Evolutionary conservation across 2,329 filamentous ascomycete species (phyloP), one percentile per base, ranked within the genome.

Genomic region (Hypoxylon sp.): DNA sequence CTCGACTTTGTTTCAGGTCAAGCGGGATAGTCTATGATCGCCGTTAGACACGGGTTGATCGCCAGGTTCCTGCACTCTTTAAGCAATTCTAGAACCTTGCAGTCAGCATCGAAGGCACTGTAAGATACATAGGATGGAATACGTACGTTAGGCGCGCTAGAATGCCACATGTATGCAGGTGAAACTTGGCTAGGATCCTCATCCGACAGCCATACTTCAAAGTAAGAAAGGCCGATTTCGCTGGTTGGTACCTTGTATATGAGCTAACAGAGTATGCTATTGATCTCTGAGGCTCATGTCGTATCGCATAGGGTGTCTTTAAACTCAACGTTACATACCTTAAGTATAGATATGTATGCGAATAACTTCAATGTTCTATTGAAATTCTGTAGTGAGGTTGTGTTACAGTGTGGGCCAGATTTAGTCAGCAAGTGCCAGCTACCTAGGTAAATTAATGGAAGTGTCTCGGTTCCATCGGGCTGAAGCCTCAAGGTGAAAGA

Each of bases 81-180:
- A 47, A 62, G 46, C 51, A 37, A 51, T 67, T 69, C 67, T 67
- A 68, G 61, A 68, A 70, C 30, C 41, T 48, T 43, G 14, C 39
- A 37, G 29, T 59, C 45, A 61, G 61, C 50, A 37, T 47, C 55
- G 52, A 59, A 63, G 29, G 30, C 32, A 48, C 29, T 12, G 50
- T 52, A 53, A 57, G 53, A 68, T 59, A 52, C 43, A 59, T 51
- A 62, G 65, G 67, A 69, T 63, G 63, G 16, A 9, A 57, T 69
- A 60, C 59, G 47, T 69, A 60, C 59, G 52, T 29, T 50, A 46
- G 47, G 62, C 27, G 12, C 58, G 29, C 47, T 54, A 62, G 11
- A 51, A 39, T 34, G 46, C 46, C 16, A 54, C 51, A 52, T 39
- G 19, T n/a, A n/a, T 54, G 52, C 52, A 45, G 3, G 25, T 25